Evolutionary conservation across 225 moss, liverwort and hornwort species (phyloP), one percentile per base, ranked within the genome.

Genomic region (Pleurozium schreberi): DNA sequence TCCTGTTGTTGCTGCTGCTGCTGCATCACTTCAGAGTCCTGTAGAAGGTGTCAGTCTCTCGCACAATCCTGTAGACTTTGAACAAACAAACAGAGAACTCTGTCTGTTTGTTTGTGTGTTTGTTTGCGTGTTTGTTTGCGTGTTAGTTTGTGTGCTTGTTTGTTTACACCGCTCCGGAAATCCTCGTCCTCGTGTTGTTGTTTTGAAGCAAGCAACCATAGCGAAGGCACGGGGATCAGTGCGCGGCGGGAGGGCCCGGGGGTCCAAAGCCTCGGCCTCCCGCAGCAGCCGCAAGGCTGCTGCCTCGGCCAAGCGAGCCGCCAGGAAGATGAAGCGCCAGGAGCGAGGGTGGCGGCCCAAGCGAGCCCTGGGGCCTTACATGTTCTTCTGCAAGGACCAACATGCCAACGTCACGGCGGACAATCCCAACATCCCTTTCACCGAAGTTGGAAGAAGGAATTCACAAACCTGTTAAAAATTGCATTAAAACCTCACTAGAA

Each of bases 321-420:
- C 84, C 38, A 83, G 79, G 87, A 95, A 85, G 61, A 36, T 27
- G 30, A 87, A 66, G 83, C 89, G 89, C 66, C 89, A 71, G 68
- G 87, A 82, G 42, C 91, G 87, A 34, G 85, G 61, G 26, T 89
- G 91, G 91, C 96, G 94, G 12, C 97, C 97, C 18, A 98, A 98
- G 85, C 93, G 92, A 52, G 98, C 98, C 8, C 40, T 97, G 28
- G 92, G 95, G 30, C 82, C 97, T 14, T 98, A 97, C 92, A 97
- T 98, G 95, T 98, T 94, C 83, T 98, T 95, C 82, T 95, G 96
- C 83, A 98, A 97, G 81, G 93, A 95, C 25, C 96, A 95, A 58
- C 87, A 97, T 60, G 93, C 93, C 64, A 93, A 95, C 17, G 90
- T 97, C 85, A 94, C 92, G 6, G 91, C 91, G 4, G 92, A 95